These are phyloP conservation scores for Dendrostoma leiphaemia DNA, from an alignment of 2,329 filamentous ascomycete species.

Conservation along the genomic window DNA sequence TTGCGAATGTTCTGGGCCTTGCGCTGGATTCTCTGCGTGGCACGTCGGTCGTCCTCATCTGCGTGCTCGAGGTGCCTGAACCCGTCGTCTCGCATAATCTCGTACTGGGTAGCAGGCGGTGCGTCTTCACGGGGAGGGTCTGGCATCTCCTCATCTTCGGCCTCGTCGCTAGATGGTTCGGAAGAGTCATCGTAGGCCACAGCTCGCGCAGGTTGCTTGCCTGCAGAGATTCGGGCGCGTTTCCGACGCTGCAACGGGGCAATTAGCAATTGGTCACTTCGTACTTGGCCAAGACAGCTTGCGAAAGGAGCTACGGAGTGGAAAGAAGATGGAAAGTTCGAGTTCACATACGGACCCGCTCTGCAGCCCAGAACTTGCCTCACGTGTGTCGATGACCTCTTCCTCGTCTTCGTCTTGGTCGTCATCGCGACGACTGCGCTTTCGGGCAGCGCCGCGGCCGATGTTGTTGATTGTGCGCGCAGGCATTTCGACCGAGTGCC, in stretches of 20 bases:
- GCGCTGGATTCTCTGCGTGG: conserved; percentile 57
- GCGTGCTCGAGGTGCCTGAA: conserved; percentile 57
- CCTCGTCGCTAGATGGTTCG: conserved; percentile 21
- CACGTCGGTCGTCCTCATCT: conserved; percentile 59
- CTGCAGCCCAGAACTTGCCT: conserved; percentile 40
- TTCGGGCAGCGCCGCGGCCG: conserved; percentile 29
- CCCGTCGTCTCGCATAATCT: conserved; percentile 56
- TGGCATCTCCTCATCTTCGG: conserved; percentile 27
- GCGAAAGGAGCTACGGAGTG: not conserved
- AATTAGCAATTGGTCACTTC: conserved; percentile 13
- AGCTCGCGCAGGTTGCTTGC: conserved; percentile 32
- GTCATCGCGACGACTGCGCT: conserved; percentile 40
- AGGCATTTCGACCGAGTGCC: conserved; percentile 26
- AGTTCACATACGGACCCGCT: conserved; percentile 35
- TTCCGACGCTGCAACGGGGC: conserved; percentile 32
- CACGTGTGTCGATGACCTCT: conserved; percentile 33
- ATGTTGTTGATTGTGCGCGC: conserved; percentile 25
- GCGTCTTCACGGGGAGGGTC: conserved; percentile 22
- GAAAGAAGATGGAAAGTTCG: not conserved
- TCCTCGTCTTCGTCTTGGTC: conserved; percentile 32
- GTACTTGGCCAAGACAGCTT: not conserved
- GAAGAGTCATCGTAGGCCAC: conserved; percentile 20
- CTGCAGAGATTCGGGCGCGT: conserved; percentile 35
- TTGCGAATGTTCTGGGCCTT: conserved; percentile 29
- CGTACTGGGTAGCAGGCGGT: conserved; percentile 59